Base-by-base conservation (phyloP, 2,329 filamentous ascomycete species). In the Pseudopyricularia cyperi region DNA sequence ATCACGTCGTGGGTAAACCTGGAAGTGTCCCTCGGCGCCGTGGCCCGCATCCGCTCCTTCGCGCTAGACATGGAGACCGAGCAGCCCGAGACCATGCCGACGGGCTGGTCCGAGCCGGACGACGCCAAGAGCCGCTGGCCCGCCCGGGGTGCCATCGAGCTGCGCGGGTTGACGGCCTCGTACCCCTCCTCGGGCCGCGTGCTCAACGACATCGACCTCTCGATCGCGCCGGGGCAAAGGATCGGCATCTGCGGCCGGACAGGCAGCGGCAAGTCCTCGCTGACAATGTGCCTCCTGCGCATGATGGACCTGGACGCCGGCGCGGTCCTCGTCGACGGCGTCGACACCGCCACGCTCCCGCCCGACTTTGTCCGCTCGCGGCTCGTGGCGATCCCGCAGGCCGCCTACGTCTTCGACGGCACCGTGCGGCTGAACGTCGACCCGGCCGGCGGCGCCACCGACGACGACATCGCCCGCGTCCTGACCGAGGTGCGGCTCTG, bases 391-490 rank as follows among this genome's bases (percentile, higher is more conserved):
- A 60, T 78, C 4, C 69, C 75, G 1, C 76, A 79, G 63, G 74
- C 78, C 48, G 66, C 73, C 1, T 69, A 76, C 56, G 66, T 74
- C 15, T 62, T 78, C 14, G 66, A 67, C 3, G 74, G 72, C n/a
- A 72, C 65, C 0, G 63, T 80, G 0, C 69, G 72, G 4, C 60
- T 66, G 30, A 80, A 79, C 52, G 64, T 72, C 1, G 74, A 78
- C 54, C 74, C 75, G 0, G 58, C 62, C 4, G 57, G 59, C 0
- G 57, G 56, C 8, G 62, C 63, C 28, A 63, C 64, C 2, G 67
- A 74, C 48, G 66, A 67, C 5, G 46, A 48, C 1, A 59, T 62
- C 24, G 5, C 51, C 7, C 33, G 47, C 0, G 61, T 58, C 1
- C 56, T 63, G 0, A 51, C 57, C 7, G 55, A 49, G 26, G 58